phyloP scores from a whole-genome alignment of 179 eudicot genomes.

The Pouteria campechiana region DNA sequence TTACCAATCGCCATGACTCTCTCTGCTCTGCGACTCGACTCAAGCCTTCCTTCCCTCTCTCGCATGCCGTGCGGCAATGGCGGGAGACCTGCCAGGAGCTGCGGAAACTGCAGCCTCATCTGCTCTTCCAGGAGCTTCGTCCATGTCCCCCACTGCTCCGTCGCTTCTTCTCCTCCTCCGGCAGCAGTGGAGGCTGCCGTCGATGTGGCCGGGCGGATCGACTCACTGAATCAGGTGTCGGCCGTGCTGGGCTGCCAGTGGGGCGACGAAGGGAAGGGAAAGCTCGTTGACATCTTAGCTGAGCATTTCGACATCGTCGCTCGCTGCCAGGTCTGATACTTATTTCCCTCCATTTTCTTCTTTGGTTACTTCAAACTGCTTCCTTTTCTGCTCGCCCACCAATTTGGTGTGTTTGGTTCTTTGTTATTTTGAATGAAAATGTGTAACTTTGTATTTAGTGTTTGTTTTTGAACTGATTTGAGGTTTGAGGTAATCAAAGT shows the following conservation, averaged over 20 bases:
- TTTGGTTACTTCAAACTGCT: not conserved
- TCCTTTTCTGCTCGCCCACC: not conserved
- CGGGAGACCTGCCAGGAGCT: not conserved
- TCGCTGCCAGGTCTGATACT: slow-evolving; percentile 89
- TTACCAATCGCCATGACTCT: slow-evolving; percentile 22
- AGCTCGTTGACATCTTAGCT: slow-evolving; percentile 84
- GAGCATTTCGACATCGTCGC: slow-evolving; percentile 84
- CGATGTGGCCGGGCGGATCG: slow-evolving; percentile 39
- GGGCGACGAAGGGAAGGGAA: slow-evolving; percentile 98
- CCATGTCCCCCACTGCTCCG: slow-evolving; percentile 15
- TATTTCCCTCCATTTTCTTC: not conserved
- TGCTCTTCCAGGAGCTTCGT: not conserved
- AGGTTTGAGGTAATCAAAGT: too few relatives aligned
- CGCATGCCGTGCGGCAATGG: not conserved
- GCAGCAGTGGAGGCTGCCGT: slow-evolving; percentile 13
- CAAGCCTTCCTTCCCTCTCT: slow-evolving; percentile 7
- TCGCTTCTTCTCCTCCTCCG: not conserved
- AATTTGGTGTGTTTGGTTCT: too few relatives aligned
- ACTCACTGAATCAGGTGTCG: slow-evolving; percentile 68
- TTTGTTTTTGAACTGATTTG: too few relatives aligned
- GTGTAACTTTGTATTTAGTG: too few relatives aligned
- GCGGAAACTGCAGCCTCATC: not conserved
- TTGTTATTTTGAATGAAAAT: too few relatives aligned
- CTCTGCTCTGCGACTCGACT: slow-evolving; percentile 14
- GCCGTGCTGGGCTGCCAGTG: slow-evolving; percentile 92